Evolutionary conservation across 106 monocot genomes (phyloP).

Genomic region (Dendrobium chrysotoxum): DNA sequence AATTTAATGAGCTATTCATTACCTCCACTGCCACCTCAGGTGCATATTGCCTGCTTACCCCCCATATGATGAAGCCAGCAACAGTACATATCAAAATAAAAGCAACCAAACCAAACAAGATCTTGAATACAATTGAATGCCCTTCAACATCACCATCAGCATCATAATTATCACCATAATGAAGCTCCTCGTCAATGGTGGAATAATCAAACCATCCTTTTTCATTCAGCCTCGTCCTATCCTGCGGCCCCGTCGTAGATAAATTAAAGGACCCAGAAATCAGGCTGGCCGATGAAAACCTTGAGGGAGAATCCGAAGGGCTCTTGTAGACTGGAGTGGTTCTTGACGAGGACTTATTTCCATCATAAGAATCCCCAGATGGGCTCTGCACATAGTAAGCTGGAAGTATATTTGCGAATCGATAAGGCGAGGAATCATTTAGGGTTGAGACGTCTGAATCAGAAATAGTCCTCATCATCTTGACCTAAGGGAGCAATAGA

Average conservation of each 20-base stretch:
- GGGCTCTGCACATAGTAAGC: conserved; percentile 2
- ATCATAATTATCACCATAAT: neutral
- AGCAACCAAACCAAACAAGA: neutral
- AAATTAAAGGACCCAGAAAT: neutral
- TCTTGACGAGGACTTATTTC: neutral
- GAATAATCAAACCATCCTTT: neutral
- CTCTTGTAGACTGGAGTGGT: neutral
- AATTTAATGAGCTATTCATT: neutral
- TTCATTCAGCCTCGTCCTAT: neutral
- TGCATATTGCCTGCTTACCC: neutral
- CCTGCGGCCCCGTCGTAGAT: neutral
- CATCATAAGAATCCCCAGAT: conserved; percentile 1
- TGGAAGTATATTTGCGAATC: neutral
- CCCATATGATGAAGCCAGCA: neutral
- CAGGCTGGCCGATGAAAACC: neutral
- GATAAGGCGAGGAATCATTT: neutral
- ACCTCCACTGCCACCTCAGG: conserved; percentile 1
- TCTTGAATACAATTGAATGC: neutral
- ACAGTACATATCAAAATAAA: neutral
- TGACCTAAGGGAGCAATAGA: neutral
- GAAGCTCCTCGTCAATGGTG: neutral
- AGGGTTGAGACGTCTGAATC: neutral
- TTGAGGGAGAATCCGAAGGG: neutral
- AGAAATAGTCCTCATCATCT: neutral
- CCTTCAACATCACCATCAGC: neutral